phyloP scores from a whole-genome alignment of 2,329 filamentous ascomycete species.

The Sclerotinia glacialis region DNA sequence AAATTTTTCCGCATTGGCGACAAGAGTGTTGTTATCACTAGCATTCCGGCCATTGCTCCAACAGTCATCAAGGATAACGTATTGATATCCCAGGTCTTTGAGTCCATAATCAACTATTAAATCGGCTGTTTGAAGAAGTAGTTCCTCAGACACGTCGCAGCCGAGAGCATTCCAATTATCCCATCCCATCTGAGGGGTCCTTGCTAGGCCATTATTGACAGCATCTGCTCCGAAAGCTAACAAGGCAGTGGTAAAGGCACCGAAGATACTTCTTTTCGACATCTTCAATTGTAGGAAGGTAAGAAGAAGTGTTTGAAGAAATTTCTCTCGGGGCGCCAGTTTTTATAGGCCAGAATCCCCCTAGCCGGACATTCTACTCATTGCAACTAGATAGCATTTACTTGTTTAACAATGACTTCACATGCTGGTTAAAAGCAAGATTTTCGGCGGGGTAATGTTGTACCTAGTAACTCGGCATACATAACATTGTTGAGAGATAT shows the following conservation, averaged over 20 bases:
- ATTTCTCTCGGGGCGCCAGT: not conserved
- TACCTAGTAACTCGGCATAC: not conserved
- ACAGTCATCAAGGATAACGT: slow-evolving; percentile 55
- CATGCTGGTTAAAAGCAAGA: slow-evolving; percentile 5
- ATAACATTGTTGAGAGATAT: not conserved
- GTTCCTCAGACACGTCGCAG: slow-evolving; percentile 50
- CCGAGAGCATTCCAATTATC: slow-evolving; percentile 50
- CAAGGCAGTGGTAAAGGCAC: slow-evolving; percentile 23
- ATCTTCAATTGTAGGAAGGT: not conserved
- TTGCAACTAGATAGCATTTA: not conserved
- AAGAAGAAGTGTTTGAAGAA: not conserved
- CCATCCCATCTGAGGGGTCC: slow-evolving; percentile 46
- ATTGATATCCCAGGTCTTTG: slow-evolving; percentile 54
- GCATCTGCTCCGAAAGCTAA: slow-evolving; percentile 31
- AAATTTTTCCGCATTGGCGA: slow-evolving; percentile 45
- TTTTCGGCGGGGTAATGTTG: slow-evolving; percentile 14
- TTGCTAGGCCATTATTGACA: slow-evolving; percentile 44
- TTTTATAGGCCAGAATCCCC: not conserved
- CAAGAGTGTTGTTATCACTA: slow-evolving; percentile 45
- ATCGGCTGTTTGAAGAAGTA: slow-evolving; percentile 49
- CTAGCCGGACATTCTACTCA: not conserved
- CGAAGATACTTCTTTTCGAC: slow-evolving; percentile 14
- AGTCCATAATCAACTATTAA: slow-evolving; percentile 50
- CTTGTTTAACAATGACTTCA: slow-evolving; percentile 10
- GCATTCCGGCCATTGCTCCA: slow-evolving; percentile 47